Evolutionary conservation across 805 yeast genomes (phyloP), one percentile per base, ranked within the genome.

Genomic region (Lachancea lanzarotensis): DNA sequence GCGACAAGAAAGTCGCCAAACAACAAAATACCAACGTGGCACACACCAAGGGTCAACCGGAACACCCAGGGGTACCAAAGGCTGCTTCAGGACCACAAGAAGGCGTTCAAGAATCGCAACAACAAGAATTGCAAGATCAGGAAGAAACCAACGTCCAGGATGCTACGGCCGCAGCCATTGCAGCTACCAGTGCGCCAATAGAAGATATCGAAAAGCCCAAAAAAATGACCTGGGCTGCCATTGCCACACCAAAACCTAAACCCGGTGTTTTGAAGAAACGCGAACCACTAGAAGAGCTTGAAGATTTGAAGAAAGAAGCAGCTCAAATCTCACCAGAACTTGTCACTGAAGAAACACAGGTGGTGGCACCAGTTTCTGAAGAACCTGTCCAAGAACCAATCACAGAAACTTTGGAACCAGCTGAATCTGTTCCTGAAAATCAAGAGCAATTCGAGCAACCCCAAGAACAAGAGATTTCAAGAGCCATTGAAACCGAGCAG

Each of bases 181-280:
- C 62, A 9, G 50, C 56, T 38, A 45, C 44, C 40, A 35, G 46
- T 11, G 49, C 15, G 6, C 36, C 30, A 10, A 16, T 26, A 16
- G 42, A 43, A 22, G 44, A 41, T n/a, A 3, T 34, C 4, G 46
- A 46, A 17, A 54, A 52, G 45, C 56, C 60, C 22, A 62, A 58
- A 54, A 62, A 69, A 52, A 69, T 71, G 56, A 72, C 87, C 4
- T 82, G 88, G 85, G 87, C 88, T 26, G 76, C 89, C 15, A 77
- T 82, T 54, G 81, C 82, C 42, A 67, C 78, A 45, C 81, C 87
- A 37, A 72, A 74, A 56, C 63, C 69, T 31, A 63, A 54, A 54
- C 52, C 60, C 46, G 46, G 57, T 43, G 50, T 56, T 35, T 59
- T 63, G 30, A 55, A 56, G 57, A 63, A 51, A 49, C 65, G 61